Evolutionary conservation across 495 filamentous ascomycete species (phyloP).

Genomic region (Penicillium coffeae): DNA sequence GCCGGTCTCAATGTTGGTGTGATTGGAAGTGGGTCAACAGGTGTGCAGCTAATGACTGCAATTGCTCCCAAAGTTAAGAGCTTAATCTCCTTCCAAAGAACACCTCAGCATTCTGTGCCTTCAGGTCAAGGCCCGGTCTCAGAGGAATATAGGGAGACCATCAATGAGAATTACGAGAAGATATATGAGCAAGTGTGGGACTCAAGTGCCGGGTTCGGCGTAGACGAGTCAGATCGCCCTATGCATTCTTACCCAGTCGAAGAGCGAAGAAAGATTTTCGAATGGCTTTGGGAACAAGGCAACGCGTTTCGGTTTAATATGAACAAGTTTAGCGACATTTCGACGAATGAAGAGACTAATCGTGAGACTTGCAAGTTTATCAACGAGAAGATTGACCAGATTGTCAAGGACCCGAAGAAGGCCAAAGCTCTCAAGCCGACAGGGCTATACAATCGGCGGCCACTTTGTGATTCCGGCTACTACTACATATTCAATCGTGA

Average conservation of each 20-base stretch:
- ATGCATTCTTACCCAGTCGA: background rate
- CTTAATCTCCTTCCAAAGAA: constrained; percentile 1
- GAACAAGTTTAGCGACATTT: background rate
- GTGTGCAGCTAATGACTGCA: background rate
- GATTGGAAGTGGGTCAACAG: background rate
- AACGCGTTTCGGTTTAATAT: background rate
- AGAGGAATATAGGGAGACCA: background rate
- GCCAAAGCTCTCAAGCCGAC: constrained; percentile 5
- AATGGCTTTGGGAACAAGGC: background rate
- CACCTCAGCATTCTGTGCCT: background rate
- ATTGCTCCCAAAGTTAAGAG: background rate
- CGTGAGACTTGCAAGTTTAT: background rate
- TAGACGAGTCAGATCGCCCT: background rate
- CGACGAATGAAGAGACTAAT: background rate
- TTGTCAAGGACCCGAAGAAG: constrained; percentile 14
- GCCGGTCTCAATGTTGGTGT: background rate
- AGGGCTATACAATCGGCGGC: constrained; percentile 4
- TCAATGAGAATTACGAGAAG: background rate
- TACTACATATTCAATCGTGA: background rate
- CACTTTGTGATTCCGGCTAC: constrained; percentile 4
- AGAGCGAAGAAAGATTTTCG: constrained; percentile 1
- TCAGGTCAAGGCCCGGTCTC: background rate
- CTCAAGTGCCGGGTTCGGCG: background rate
- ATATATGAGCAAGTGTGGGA: background rate
- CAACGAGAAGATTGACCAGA: constrained; percentile 6